These are phyloP conservation scores for Populus simonii DNA, from an alignment of 345 rosid species.

Conservation along the genomic window DNA sequence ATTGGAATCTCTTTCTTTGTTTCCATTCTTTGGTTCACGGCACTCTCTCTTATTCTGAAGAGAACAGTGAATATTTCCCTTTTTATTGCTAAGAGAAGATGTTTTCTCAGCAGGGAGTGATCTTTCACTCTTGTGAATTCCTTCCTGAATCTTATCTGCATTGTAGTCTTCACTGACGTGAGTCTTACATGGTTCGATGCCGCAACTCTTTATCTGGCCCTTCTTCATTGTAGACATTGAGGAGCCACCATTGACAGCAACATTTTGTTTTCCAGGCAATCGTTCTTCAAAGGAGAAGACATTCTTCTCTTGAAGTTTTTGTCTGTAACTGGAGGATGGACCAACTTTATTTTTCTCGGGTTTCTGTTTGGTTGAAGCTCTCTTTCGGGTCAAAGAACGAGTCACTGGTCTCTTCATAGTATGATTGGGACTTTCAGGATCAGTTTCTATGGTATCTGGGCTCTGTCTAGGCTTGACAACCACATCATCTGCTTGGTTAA, in stretches of 20 bases:
- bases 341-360: conserved; percentile 30
- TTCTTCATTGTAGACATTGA: conserved; percentile 39
- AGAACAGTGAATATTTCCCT: conserved; percentile 24
- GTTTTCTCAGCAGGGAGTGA: conserved; percentile 42
- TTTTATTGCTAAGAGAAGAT: conserved; percentile 39
- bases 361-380: conserved; percentile 34
- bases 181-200: conserved; percentile 41
- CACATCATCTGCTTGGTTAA: conserved; percentile 27
- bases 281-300: conserved; percentile 60
- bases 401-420: conserved; percentile 56
- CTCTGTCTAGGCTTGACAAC: conserved; percentile 40
- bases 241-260: conserved; percentile 33
- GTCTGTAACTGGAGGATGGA: conserved; percentile 34
- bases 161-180: conserved; percentile 33
- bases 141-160: conserved; percentile 37
- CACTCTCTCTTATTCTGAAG: conserved; percentile 29
- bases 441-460: conserved; percentile 83
- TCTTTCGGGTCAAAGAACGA: conserved; percentile 48
- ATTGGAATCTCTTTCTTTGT: conserved; percentile 31
- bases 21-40: conserved; percentile 20
- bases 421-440: conserved; percentile 59
- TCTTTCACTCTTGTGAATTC: conserved; percentile 33
- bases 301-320: conserved; percentile 32
- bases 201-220: conserved; percentile 33
- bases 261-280: conserved; percentile 25